Evolutionary conservation across 1,284 basidiomycete species (phyloP).

Genomic region (Gomphus sp.): DNA sequence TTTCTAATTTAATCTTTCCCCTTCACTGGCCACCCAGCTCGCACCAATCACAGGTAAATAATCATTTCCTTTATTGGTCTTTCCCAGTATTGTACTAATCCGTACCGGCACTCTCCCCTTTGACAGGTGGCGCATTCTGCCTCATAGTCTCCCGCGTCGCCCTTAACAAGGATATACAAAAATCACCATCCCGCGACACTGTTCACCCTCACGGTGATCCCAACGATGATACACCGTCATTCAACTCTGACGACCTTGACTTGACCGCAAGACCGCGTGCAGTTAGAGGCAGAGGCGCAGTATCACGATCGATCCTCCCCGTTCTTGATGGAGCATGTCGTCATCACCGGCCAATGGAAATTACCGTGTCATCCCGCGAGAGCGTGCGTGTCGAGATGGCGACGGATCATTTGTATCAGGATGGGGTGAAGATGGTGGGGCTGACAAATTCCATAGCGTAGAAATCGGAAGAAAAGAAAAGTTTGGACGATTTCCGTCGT

Average conservation of each 20-base stretch:
- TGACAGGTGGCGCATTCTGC: not conserved
- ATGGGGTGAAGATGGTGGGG: not conserved
- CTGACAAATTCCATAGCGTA: not conserved
- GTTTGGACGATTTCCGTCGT: no score
- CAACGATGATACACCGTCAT: no score
- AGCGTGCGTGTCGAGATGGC: not conserved
- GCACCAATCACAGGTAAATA: constrained; percentile 1
- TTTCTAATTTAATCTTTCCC: not conserved
- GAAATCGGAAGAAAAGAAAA: no score
- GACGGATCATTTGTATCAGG: not conserved
- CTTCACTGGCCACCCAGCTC: not conserved
- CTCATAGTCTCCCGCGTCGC: constrained; percentile 6
- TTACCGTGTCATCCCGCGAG: not conserved
- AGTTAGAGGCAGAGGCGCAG: no score
- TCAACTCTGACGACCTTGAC: no score
- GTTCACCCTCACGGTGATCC: not conserved
- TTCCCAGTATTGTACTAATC: not conserved
- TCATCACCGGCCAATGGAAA: not conserved
- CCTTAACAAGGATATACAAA: not conserved
- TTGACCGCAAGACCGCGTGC: no score
- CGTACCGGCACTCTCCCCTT: not conserved
- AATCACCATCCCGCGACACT: not conserved
- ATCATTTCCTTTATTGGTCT: not conserved
- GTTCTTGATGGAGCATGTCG: not conserved
- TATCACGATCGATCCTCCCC: not conserved